phyloP scores from a whole-genome alignment of 352 stramenopile species.

The Phytopythium helicoides region DNA sequence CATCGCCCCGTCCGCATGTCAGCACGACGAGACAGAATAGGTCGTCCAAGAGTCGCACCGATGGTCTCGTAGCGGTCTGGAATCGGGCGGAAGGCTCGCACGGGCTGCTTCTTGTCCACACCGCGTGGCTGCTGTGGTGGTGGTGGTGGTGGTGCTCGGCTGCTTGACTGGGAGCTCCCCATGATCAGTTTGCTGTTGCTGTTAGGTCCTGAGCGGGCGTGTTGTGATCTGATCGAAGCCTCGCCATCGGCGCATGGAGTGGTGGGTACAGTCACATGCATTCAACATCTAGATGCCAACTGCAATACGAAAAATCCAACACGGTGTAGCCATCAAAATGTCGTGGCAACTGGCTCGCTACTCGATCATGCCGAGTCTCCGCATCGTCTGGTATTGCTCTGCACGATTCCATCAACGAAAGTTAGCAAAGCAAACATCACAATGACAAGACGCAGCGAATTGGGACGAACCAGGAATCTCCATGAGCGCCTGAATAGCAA shows the following conservation, averaged over 20 bases:
- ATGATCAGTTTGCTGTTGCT: too few species aligned
- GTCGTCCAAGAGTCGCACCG: constrained; percentile 14
- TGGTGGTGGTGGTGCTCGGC: too few species aligned
- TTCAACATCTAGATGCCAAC: too few species aligned
- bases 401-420: not conserved
- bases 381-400: constrained; percentile 67
- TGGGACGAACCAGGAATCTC: constrained; percentile 61
- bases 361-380: constrained; percentile 38
- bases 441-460: not conserved
- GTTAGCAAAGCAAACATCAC: not conserved
- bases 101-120: not conserved
- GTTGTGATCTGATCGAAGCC: too few species aligned
- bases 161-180: too few species aligned
- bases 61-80: constrained; percentile 61
- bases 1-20: too few species aligned
- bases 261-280: too few species aligned
- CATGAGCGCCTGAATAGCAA: constrained; percentile 72
- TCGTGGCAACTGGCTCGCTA: constrained; percentile 2
- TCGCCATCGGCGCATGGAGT: too few species aligned
- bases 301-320: too few species aligned
- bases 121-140: constrained; percentile 17
- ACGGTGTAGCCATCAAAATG: too few species aligned
- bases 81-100: constrained; percentile 35
- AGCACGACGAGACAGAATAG: too few species aligned
- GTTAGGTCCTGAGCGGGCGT: too few species aligned